Percentiles rank a stretch among this genome's conserved stretches.
These are phyloP conservation scores for Pyrus bretschneideri DNA, from an alignment of 306 rosid genomes.

Conservation along the genomic window DNA sequence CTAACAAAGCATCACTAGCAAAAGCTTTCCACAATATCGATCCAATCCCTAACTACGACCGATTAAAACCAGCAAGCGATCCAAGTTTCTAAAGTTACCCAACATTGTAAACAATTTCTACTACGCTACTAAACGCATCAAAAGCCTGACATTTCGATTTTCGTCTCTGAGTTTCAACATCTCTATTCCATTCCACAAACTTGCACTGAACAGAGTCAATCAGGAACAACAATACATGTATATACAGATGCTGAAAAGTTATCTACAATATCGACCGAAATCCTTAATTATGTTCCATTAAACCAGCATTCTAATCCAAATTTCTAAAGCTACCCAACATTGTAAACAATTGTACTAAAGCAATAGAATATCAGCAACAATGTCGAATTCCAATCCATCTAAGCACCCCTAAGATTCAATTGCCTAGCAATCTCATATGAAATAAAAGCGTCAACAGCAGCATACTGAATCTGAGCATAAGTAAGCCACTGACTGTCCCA, in stretches of 20 bases:
- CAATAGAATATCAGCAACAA: background rate
- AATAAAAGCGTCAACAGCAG: slow-evolving; percentile 43
- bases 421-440: slow-evolving; percentile 35
- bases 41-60: background rate
- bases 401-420: background rate
- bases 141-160: background rate
- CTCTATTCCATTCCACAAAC: background rate
- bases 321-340: background rate
- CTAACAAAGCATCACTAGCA: background rate
- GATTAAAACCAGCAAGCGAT: background rate
- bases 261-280: background rate
- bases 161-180: background rate
- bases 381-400: background rate
- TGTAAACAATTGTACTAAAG: background rate
- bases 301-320: background rate
- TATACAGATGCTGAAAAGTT: background rate
- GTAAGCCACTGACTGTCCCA: slow-evolving; percentile 45
- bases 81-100: background rate
- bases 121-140: background rate
- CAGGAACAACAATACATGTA: background rate
- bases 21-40: background rate
- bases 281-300: background rate
- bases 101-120: background rate
- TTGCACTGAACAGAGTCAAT: background rate
- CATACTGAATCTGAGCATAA: slow-evolving; percentile 37